Percentiles rank a stretch among this genome's conserved stretches.
Conservation (phyloP, 2,329 filamentous ascomycete species). For the Phoma sp. region DNA sequence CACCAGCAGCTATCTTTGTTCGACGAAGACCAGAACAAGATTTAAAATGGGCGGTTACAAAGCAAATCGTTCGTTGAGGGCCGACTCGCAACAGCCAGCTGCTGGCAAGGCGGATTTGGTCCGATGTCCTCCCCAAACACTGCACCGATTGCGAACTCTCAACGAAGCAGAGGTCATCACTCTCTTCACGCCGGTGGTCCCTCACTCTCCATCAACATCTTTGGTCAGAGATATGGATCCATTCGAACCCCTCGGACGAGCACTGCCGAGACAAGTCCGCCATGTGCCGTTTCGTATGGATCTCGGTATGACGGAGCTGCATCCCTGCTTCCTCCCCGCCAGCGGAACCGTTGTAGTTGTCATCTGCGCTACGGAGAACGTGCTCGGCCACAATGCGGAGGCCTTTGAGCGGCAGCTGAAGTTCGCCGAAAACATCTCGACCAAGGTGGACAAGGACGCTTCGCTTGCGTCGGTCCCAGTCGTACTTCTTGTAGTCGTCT, state of each 20-base stretch:
- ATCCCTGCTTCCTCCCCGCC: conserved; percentile 68
- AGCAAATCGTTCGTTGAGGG: neutral
- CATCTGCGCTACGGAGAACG: conserved; percentile 43
- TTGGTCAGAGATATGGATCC: conserved; percentile 65
- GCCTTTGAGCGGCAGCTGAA: conserved; percentile 42
- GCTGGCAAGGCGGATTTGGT: conserved; percentile 31
- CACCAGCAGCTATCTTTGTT: neutral
- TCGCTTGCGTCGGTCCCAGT: conserved; percentile 31
- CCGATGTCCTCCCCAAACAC: conserved; percentile 33
- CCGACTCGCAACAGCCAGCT: conserved; percentile 13
- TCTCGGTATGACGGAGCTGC: conserved; percentile 68
- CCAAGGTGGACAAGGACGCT: conserved; percentile 22
- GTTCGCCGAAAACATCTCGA: conserved; percentile 36
- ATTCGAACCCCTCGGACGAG: conserved; percentile 74
- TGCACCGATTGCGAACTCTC: conserved; percentile 43
- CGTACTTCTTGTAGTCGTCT: conserved; percentile 35
- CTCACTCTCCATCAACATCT: conserved; percentile 47
- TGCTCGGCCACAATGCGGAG: conserved; percentile 27
- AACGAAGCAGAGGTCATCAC: conserved; percentile 51
- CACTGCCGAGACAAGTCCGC: conserved; percentile 67
- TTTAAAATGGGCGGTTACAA: conserved; percentile 7
- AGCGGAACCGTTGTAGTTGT: conserved; percentile 69
- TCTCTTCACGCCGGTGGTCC: conserved; percentile 63
- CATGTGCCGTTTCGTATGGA: conserved; percentile 75
- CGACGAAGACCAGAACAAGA: conserved; percentile 13